A percentile compares a stretch with the other conserved stretches of the same genome.
Conservation (phyloP, 768 basidiomycete genomes). For the Sarcomyxa edulis region DNA sequence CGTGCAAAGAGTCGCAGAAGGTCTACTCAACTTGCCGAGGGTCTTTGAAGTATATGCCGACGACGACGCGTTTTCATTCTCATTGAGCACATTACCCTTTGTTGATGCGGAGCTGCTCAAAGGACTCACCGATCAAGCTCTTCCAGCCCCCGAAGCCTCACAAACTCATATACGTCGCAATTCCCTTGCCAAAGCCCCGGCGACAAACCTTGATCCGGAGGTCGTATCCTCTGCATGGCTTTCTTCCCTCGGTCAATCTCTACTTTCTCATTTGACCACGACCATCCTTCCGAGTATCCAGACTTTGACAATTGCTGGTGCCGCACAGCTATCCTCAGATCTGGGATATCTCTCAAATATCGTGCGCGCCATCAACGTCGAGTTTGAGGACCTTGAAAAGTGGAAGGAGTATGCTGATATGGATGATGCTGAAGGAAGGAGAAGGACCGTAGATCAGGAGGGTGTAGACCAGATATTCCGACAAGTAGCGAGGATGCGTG, state of each 20-base stretch:
- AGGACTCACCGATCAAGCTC: constrained; percentile 38
- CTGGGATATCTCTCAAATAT: constrained; percentile 89
- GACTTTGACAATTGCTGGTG: constrained; percentile 57
- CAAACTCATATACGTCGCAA: constrained; percentile 32
- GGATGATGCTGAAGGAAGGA: constrained; percentile 46
- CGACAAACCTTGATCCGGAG: constrained; percentile 56
- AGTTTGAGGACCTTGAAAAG: constrained; percentile 68
- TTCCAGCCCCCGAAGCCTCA: constrained; percentile 22
- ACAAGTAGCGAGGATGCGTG: constrained; percentile 31
- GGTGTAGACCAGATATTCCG: constrained; percentile 27
- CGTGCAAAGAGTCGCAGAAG: constrained; percentile 87
- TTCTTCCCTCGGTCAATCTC: constrained; percentile 78
- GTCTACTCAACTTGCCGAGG: constrained; percentile 88
- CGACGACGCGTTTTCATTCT: constrained; percentile 87
- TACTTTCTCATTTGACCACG: constrained; percentile 68
- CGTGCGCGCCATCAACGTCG: constrained; percentile 85
- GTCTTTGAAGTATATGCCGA: constrained; percentile 93
- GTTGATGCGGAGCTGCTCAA: constrained; percentile 52
- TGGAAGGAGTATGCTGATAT: constrained; percentile 74
- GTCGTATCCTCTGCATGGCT: constrained; percentile 89
- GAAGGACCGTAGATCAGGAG: constrained; percentile 20
- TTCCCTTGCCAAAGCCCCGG: constrained; percentile 2
- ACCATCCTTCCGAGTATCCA: constrained; percentile 69
- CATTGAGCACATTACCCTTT: constrained; percentile 75
- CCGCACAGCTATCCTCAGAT: constrained; percentile 82